Evolutionary conservation across 805 yeast species (phyloP).

Genomic region (Cyberlindnera subsufficiens): DNA sequence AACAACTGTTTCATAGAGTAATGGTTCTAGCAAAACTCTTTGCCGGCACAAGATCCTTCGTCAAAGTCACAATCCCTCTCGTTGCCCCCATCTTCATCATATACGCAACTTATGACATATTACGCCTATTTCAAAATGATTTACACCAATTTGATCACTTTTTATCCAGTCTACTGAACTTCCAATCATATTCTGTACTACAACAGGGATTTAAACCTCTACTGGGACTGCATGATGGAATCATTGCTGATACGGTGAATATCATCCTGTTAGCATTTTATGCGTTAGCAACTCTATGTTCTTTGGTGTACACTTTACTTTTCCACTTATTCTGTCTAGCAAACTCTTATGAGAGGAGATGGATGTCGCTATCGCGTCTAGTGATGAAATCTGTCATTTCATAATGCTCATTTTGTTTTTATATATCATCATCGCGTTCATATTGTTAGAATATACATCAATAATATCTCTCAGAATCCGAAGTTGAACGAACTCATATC

Average conservation of each 20-base stretch:
- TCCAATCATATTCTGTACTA: constrained; percentile 12
- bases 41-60: constrained; percentile 5
- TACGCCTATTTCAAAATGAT: constrained; percentile 6
- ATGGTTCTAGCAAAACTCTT: not conserved
- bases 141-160: constrained; percentile 9
- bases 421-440: not conserved
- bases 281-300: constrained; percentile 3
- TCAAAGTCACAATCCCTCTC: constrained; percentile 14
- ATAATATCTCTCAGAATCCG: constrained; percentile 24
- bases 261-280: constrained; percentile 5
- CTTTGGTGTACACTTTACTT: constrained; percentile 12
- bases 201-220: constrained; percentile 15
- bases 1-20: no score
- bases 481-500: constrained; percentile 72
- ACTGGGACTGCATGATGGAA: not conserved
- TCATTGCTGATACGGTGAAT: no score
- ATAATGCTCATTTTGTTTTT: not conserved
- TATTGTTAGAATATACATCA: not conserved
- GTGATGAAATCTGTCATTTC: constrained; percentile 2
- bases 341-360: constrained; percentile 19
- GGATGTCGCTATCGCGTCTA: constrained; percentile 12
- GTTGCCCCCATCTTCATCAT: constrained; percentile 16
- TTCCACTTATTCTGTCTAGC: constrained; percentile 15
- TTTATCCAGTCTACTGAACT: constrained; percentile 9
- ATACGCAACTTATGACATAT: constrained; percentile 14